A percentile compares a stretch with the other conserved stretches of the same genome.
Conservation (phyloP, 2,329 filamentous ascomycete species). For the Cercospora sesami region DNA sequence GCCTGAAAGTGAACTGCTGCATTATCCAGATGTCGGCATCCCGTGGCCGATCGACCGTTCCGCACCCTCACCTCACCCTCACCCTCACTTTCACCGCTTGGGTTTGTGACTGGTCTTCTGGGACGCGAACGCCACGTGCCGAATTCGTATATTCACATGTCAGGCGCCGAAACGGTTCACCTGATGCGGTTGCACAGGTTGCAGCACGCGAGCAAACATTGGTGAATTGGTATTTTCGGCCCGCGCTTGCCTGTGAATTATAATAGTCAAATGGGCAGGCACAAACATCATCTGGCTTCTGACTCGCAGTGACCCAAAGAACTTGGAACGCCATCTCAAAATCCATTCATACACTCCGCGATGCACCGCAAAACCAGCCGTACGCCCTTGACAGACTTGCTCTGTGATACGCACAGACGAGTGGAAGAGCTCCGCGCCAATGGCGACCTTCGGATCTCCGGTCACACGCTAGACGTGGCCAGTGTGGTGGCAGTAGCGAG, state of each 20-base stretch:
- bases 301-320: neutral
- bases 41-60: neutral
- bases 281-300: neutral
- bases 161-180: neutral
- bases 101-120: neutral
- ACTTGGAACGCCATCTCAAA: neutral
- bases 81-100: neutral
- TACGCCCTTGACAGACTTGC: neutral
- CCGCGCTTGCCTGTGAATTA: neutral
- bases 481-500: conserved; percentile 3
- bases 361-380: neutral
- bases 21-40: neutral
- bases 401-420: neutral
- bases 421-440: neutral
- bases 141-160: neutral
- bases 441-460: neutral
- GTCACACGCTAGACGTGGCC: conserved; percentile 5
- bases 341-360: neutral
- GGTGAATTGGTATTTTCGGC: neutral
- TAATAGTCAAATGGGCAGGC: neutral
- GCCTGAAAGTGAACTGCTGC: neutral
- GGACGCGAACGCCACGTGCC: neutral
- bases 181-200: neutral
- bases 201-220: neutral
- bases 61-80: neutral